Evolutionary conservation across 805 yeast species (phyloP), one percentile per base, ranked within the genome.

Genomic region (Sugiyamaella valdiviana): DNA sequence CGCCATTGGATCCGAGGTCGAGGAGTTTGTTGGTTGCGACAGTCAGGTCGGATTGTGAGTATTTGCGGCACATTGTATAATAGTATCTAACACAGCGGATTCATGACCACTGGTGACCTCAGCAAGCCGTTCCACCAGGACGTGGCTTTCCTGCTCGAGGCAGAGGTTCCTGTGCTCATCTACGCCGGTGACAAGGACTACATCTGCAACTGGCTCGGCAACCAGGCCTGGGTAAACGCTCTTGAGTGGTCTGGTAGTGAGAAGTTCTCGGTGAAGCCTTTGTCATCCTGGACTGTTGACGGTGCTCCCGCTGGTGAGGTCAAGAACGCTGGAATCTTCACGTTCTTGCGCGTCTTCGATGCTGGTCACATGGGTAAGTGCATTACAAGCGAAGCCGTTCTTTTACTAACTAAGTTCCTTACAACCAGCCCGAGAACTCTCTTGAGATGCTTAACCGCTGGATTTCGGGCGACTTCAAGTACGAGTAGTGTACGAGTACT

Each of bases 321-420:
- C 52, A 82, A 82, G 65, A 79, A 78, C 56, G 50, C 48, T 61
- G 81, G 78, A 39, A 58, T 79, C 47, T 83, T 88, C 63, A 83
- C 95, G 1, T 88, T 83, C 68, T 73, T 88, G 62, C 78, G 95
- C 65, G 75, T 88, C 42, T 86, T 70, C 59, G 89, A 82, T 59
- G 96, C 93, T 42, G 96, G 96, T 35, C 96, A 89, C 68, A 88
- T 89, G 96, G 95, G n/a, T n/a, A n/a, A n/a, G n/a, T n/a, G n/a
- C n/a, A n/a, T n/a, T n/a, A n/a, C n/a, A n/a, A n/a, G n/a, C n/a
- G n/a, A n/a, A n/a, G n/a, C n/a, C n/a, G n/a, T n/a, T n/a, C n/a
- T n/a, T n/a, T n/a, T n/a, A n/a, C n/a, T n/a, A n/a, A n/a, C n/a
- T n/a, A n/a, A n/a, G n/a, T 87, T 57, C 96, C 96, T 20, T 82